phyloP scores from a whole-genome alignment of 2,329 filamentous ascomycete genomes.

The Aspergillus sp. region DNA sequence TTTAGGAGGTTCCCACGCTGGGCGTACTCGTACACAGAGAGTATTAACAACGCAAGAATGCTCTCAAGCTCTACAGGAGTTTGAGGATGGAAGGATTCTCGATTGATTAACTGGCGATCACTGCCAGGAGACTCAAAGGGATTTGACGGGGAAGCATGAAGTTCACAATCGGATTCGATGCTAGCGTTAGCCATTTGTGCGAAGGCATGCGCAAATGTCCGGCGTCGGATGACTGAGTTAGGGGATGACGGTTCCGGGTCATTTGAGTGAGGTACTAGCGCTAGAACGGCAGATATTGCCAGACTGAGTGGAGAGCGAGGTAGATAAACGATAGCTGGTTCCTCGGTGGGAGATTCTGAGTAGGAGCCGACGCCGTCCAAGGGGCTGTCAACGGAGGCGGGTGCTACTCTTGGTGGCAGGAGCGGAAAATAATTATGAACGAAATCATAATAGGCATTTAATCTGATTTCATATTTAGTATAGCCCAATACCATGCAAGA shows the following conservation, averaged over 20 bases:
- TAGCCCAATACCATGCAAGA: background rate
- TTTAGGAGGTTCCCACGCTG: constrained; percentile 47
- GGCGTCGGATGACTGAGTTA: constrained; percentile 36
- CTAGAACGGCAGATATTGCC: constrained; percentile 44
- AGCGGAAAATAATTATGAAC: constrained; percentile 49
- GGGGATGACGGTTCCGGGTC: constrained; percentile 37
- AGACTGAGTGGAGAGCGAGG: constrained; percentile 45
- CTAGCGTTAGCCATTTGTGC: constrained; percentile 39
- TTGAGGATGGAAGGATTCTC: constrained; percentile 39
- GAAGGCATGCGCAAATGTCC: constrained; percentile 41
- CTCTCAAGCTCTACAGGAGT: constrained; percentile 43
- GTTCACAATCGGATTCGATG: constrained; percentile 45
- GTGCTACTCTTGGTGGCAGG: constrained; percentile 37
- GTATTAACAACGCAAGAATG: constrained; percentile 41
- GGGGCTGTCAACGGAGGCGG: constrained; percentile 33
- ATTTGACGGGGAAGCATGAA: constrained; percentile 39
- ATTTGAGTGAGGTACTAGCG: constrained; percentile 43
- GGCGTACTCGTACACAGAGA: constrained; percentile 48
- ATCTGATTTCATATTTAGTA: constrained; percentile 28
- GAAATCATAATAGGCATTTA: constrained; percentile 49
- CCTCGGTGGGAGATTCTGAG: constrained; percentile 30
- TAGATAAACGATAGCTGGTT: constrained; percentile 33
- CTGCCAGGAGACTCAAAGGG: constrained; percentile 42
- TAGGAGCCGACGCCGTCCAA: constrained; percentile 32
- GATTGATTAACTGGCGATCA: constrained; percentile 29